A percentile compares a stretch with the other conserved stretches of the same genome.
These are phyloP conservation scores for Colletotrichum agaves DNA, from an alignment of 2,329 filamentous ascomycete species.

Conservation along the genomic window DNA sequence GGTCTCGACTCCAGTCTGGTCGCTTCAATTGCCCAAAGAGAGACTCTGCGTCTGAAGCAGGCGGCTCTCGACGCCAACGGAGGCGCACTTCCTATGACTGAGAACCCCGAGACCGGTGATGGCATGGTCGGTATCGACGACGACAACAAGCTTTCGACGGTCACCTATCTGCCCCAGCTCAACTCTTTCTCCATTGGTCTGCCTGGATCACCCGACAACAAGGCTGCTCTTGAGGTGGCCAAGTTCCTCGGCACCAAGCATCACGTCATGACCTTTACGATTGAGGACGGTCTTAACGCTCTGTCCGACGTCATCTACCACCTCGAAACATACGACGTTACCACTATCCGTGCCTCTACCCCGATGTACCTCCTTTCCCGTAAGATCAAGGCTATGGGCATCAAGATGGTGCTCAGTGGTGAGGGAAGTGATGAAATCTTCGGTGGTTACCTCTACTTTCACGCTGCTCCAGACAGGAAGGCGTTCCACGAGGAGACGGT, in stretches of 20 bases:
- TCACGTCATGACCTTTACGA: constrained; percentile 97
- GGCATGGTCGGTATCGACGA: constrained; percentile 95
- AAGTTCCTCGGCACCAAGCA: constrained; percentile 98
- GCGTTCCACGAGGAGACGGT: constrained; percentile 98
- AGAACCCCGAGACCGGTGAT: constrained; percentile 70
- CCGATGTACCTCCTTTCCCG: constrained; percentile 98
- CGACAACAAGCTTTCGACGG: constrained; percentile 86
- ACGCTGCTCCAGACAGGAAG: constrained; percentile 88
- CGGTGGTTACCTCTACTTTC: constrained; percentile 98
- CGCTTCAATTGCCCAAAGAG: constrained; percentile 93
- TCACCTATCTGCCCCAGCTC: constrained; percentile 92
- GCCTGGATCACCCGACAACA: constrained; percentile 90
- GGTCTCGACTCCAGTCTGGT: constrained; percentile 96
- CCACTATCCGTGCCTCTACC: constrained; percentile 96
- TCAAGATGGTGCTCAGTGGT: constrained; percentile 99
- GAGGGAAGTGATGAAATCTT: constrained; percentile 99
- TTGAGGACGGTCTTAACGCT: constrained; percentile 96
- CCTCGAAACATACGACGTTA: constrained; percentile 97
- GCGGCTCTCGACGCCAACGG: constrained; percentile 63
- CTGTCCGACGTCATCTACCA: constrained; percentile 98
- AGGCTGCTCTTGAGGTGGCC: constrained; percentile 91
- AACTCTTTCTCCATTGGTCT: constrained; percentile 99
- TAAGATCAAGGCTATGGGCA: constrained; percentile 99
- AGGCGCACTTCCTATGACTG: constrained; percentile 57
- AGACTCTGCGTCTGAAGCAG: constrained; percentile 82